Evolutionary conservation across 495 filamentous ascomycete species (phyloP).

Genomic region (Penicillium fimorum): DNA sequence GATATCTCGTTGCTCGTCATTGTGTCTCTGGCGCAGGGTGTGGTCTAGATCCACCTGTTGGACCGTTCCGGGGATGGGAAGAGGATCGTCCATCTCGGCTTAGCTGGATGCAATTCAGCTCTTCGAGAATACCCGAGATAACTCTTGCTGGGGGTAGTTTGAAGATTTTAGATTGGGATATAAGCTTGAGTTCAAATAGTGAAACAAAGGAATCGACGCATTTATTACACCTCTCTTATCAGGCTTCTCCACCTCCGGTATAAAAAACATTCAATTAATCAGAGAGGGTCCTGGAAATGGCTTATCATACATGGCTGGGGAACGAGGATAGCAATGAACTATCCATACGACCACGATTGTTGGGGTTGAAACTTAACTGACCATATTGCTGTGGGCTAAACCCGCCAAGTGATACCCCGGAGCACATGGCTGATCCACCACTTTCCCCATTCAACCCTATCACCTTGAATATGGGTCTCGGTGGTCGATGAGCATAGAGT

Average conservation of each 20-base stretch:
- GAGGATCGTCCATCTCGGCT: background rate
- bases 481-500: too few species aligned
- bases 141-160: background rate
- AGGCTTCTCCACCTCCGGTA: background rate
- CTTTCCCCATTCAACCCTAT: too few species aligned
- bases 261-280: background rate
- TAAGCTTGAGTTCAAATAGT: background rate
- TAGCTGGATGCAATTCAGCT: background rate
- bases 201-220: background rate
- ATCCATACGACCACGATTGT: background rate
- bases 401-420: too few species aligned
- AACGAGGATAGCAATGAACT: background rate
- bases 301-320: background rate
- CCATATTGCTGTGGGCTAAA: too few species aligned
- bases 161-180: background rate
- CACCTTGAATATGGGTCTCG: too few species aligned
- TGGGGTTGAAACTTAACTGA: too few species aligned
- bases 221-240: background rate
- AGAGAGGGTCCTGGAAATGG: background rate
- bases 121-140: background rate
- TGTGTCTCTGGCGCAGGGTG: conserved; percentile 27
- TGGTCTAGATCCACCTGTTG: conserved; percentile 37
- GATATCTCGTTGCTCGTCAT: conserved; percentile 32
- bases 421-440: too few species aligned
- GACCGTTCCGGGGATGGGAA: conserved; percentile 36